These are phyloP conservation scores for Globisporangium canariense DNA, from an alignment of 352 stramenopile genomes.

Conservation along the genomic window DNA sequence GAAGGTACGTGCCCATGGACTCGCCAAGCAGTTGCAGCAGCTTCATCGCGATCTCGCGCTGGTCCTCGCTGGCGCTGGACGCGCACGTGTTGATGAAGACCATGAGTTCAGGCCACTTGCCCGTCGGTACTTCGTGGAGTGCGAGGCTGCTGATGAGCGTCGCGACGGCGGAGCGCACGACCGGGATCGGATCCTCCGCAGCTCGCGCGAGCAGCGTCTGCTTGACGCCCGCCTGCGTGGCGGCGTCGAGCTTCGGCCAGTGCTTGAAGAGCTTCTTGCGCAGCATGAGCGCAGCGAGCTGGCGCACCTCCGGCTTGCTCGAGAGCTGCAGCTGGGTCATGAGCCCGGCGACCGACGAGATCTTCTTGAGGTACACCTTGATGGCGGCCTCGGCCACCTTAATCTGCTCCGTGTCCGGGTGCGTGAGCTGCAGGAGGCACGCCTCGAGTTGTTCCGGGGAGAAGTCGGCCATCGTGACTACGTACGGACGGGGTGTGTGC, in stretches of 20 bases:
- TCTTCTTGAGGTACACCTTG: conserved; percentile 93
- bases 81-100: conserved; percentile 92
- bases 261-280: conserved; percentile 94
- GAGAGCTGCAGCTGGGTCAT: conserved; percentile 89
- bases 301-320: conserved; percentile 77
- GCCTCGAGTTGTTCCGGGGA: conserved; percentile 80
- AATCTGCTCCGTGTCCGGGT: conserved; percentile 94
- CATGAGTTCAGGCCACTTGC: conserved; percentile 92
- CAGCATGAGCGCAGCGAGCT: conserved; percentile 91
- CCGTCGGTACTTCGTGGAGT: conserved; percentile 66
- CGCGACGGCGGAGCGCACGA: conserved; percentile 86
- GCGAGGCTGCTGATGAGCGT: conserved; percentile 80
- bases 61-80: conserved; percentile 69
- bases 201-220: conserved; percentile 83
- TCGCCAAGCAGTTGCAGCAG: conserved; percentile 92
- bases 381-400: conserved; percentile 92
- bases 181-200: conserved; percentile 81
- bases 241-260: conserved; percentile 87
- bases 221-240: conserved; percentile 82
- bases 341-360: conserved; percentile 79
- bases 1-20: conserved; percentile 84
- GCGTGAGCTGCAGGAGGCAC: conserved; percentile 88
- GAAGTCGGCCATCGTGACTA: conserved; percentile 67
- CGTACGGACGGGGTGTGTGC: conserved; percentile 5
- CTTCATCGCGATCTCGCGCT: conserved; percentile 92